These are phyloP conservation scores for Leccinum fallax DNA, from an alignment of 1,284 basidiomycete genomes.

Conservation along the genomic window DNA sequence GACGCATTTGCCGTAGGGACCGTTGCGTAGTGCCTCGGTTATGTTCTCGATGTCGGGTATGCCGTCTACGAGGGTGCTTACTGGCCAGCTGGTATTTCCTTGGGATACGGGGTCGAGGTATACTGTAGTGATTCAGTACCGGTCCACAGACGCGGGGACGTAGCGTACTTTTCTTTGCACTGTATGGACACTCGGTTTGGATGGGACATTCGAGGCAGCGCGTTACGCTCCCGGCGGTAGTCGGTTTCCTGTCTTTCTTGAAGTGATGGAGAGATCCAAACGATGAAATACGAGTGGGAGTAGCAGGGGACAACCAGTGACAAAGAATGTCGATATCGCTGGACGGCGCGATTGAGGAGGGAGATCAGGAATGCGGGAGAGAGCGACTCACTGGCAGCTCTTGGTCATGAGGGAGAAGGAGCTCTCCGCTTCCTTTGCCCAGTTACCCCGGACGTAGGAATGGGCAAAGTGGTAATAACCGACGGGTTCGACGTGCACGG, in stretches of 20 bases:
- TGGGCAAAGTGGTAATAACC: slow-evolving; percentile 86
- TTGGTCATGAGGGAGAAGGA: slow-evolving; percentile 87
- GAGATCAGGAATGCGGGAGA: not conserved
- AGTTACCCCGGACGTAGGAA: slow-evolving; percentile 82
- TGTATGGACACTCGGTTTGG: slow-evolving; percentile 77
- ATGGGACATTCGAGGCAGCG: slow-evolving; percentile 75
- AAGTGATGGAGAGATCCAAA: slow-evolving; percentile 86
- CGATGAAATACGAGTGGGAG: slow-evolving; percentile 71
- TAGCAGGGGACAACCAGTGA: slow-evolving; percentile 69
- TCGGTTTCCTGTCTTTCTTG: slow-evolving; percentile 70
- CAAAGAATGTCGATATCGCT: slow-evolving; percentile 86
- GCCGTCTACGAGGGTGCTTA: slow-evolving; percentile 69
- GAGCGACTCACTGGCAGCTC: slow-evolving; percentile 72
- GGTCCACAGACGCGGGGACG: slow-evolving; percentile 6
- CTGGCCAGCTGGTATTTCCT: slow-evolving; percentile 66
- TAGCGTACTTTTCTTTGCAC: slow-evolving; percentile 75
- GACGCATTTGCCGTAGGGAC: slow-evolving; percentile 82
- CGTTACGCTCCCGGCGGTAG: slow-evolving; percentile 61
- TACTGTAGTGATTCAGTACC: slow-evolving; percentile 44
- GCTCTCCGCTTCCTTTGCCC: slow-evolving; percentile 68
- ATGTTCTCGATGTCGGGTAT: slow-evolving; percentile 80
- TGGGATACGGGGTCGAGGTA: slow-evolving; percentile 66
- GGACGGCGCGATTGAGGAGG: slow-evolving; percentile 1
- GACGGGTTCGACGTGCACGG: slow-evolving; percentile 76
- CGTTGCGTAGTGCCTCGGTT: slow-evolving; percentile 58